These are phyloP conservation scores for Penicillium silybi DNA, from an alignment of 495 filamentous ascomycete species.

Conservation along the genomic window DNA sequence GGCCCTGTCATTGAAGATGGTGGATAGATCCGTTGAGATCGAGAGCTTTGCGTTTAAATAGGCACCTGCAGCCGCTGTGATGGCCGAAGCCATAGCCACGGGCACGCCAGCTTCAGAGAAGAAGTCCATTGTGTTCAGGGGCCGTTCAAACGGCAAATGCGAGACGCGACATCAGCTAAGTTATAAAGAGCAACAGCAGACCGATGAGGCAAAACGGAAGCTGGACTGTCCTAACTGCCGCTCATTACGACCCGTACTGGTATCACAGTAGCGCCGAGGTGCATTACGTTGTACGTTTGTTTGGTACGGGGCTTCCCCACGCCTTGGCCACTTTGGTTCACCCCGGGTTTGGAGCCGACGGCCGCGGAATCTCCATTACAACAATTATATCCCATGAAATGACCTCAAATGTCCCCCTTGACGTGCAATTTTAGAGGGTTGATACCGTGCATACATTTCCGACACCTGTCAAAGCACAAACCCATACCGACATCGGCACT, in stretches of 20 bases:
- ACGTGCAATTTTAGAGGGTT: too few species aligned
- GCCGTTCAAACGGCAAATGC: background rate
- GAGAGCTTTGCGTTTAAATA: slow-evolving; percentile 49
- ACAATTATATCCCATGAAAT: too few species aligned
- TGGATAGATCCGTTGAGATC: slow-evolving; percentile 39
- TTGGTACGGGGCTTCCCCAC: slow-evolving; percentile 9
- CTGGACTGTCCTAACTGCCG: slow-evolving; percentile 27
- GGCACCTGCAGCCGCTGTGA: slow-evolving; percentile 39
- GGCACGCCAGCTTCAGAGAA: slow-evolving; percentile 34
- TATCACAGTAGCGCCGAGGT: slow-evolving; percentile 1
- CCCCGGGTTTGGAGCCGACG: slow-evolving; percentile 4
- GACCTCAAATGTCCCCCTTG: too few species aligned
- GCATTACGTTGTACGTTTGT: background rate
- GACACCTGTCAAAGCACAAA: too few species aligned
- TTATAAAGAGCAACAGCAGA: slow-evolving; percentile 8
- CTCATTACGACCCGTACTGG: slow-evolving; percentile 4
- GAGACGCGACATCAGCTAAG: background rate
- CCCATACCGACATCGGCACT: too few species aligned
- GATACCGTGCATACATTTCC: too few species aligned
- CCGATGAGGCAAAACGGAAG: slow-evolving; percentile 26
- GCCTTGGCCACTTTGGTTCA: background rate
- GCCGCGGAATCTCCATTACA: too few species aligned
- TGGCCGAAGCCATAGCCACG: slow-evolving; percentile 35
- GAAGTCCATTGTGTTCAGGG: slow-evolving; percentile 28
- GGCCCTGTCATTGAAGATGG: slow-evolving; percentile 29